These are phyloP conservation scores for Furcasterigmium furcatum DNA, from an alignment of 2,329 filamentous ascomycete species.

Conservation along the genomic window DNA sequence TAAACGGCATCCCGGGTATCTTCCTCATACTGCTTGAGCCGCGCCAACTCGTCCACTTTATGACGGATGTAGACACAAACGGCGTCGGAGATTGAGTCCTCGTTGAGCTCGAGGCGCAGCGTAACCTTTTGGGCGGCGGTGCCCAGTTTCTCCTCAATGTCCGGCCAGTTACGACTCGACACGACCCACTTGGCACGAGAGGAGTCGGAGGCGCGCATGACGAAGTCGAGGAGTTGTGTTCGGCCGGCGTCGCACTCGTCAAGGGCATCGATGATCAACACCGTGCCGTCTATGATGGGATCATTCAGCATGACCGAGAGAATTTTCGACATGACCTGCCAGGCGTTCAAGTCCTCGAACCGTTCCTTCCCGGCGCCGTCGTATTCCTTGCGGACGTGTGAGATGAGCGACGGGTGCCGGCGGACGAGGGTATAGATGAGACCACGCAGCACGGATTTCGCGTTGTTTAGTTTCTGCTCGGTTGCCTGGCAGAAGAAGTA, in stretches of 20 bases:
- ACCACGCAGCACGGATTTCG: constrained; percentile 34
- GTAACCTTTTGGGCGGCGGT: constrained; percentile 12
- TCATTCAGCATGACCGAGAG: constrained; percentile 35
- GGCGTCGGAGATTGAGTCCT: no score
- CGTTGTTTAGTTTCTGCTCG: constrained; percentile 30
- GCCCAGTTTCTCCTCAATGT: constrained; percentile 29
- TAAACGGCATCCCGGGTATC: constrained; percentile 5
- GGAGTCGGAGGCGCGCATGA: constrained; percentile 9
- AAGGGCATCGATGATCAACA: constrained; percentile 30
- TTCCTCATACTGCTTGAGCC: constrained; percentile 4
- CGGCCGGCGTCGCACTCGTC: constrained; percentile 1
- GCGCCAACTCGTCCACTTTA: constrained; percentile 23
- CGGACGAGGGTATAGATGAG: constrained; percentile 35
- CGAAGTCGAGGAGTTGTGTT: constrained; percentile 28
- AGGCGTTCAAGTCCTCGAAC: constrained; percentile 30
- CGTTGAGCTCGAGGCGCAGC: constrained; percentile 20
- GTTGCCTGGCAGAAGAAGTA: constrained; percentile 42
- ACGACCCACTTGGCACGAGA: constrained; percentile 35
- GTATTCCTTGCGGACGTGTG: constrained; percentile 4
- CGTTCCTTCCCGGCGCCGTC: constrained; percentile 20
- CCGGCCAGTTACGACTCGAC: constrained; percentile 36
- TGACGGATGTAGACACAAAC: not conserved
- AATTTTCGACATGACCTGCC: constrained; percentile 29
- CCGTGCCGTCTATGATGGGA: constrained; percentile 12
- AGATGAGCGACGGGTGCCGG: not conserved